Conservation (phyloP, 2,329 filamentous ascomycete genomes). For the Aspergillus pseudonomiae region DNA sequence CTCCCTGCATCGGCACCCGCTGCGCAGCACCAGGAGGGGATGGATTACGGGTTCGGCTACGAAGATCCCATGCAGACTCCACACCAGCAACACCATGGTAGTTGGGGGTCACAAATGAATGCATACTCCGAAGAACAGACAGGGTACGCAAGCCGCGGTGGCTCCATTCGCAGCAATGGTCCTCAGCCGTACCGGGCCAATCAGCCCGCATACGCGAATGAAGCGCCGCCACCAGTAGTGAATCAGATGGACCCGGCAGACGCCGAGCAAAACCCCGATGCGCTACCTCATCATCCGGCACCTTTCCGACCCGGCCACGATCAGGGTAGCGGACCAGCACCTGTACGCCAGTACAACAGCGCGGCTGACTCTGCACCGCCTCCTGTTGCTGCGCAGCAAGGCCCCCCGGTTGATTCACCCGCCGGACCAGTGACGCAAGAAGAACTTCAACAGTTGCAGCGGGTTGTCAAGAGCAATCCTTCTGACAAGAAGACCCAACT, state of each 20-base stretch:
- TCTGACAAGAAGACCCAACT: conserved; percentile 73
- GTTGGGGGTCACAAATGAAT: conserved; percentile 15
- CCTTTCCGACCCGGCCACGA: conserved; percentile 58
- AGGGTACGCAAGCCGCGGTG: conserved; percentile 15
- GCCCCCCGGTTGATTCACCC: conserved; percentile 18
- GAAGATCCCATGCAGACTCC: conserved; percentile 21
- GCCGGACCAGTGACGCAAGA: conserved; percentile 69
- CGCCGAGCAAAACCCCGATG: conserved; percentile 54
- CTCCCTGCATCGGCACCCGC: conserved; percentile 53
- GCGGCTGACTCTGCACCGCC: conserved; percentile 31
- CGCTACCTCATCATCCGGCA: conserved; percentile 58
- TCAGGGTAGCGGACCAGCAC: conserved; percentile 51
- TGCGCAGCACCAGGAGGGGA: conserved; percentile 19
- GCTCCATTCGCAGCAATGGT: conserved; percentile 21
- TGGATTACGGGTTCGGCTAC: conserved; percentile 29
- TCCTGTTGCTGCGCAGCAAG: conserved; percentile 34
- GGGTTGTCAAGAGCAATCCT: conserved; percentile 69
- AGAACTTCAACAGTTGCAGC: conserved; percentile 75
- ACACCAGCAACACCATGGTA: conserved; percentile 19
- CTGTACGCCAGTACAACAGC: conserved; percentile 57
- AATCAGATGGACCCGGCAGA: conserved; percentile 22
- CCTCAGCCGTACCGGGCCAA: conserved; percentile 24
- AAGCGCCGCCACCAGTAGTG: conserved; percentile 17
- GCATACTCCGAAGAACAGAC: conserved; percentile 11
- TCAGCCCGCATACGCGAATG: conserved; percentile 24